These are phyloP conservation scores for Dendrobium huoshanense DNA, from an alignment of 106 monocot genomes.

Conservation along the genomic window DNA sequence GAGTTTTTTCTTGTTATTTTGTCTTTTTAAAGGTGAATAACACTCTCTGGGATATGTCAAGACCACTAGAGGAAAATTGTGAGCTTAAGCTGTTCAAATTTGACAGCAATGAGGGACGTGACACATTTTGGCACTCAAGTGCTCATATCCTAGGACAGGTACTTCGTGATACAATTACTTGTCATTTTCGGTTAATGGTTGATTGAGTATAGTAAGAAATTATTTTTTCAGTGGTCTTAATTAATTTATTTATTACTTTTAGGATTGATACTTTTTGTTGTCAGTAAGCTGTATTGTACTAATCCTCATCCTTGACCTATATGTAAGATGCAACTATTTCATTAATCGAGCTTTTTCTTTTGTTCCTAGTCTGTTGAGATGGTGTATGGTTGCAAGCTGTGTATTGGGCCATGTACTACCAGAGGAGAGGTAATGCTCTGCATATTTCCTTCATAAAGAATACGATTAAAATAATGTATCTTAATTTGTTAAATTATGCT, in stretches of 20 bases:
- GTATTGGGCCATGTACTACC: slow-evolving; percentile 96
- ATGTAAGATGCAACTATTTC: neutral
- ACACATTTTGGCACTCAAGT: slow-evolving; percentile 99
- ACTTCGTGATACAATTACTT: neutral
- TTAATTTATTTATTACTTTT: neutral
- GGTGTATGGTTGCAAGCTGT: slow-evolving; percentile 93
- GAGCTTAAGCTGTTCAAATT: slow-evolving; percentile 80
- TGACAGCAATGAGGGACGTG: slow-evolving; percentile 80
- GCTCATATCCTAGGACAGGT: slow-evolving; percentile 99
- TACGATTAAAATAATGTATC: neutral
- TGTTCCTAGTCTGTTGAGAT: slow-evolving; percentile 59
- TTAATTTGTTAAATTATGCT: neutral
- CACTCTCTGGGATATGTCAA: slow-evolving; percentile 87
- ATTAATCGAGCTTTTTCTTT: slow-evolving; percentile 3
- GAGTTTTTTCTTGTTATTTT: slow-evolving; percentile 7
- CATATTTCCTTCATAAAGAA: neutral
- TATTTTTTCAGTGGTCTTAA: neutral
- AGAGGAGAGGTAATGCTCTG: slow-evolving; percentile 73
- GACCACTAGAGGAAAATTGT: slow-evolving; percentile 86
- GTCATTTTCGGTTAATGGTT: neutral
- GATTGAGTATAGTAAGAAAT: neutral
- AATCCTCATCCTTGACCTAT: neutral
- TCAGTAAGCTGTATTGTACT: neutral
- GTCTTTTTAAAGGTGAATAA: slow-evolving; percentile 60
- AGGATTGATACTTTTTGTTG: neutral